Conservation (phyloP, 2,329 filamentous ascomycete species). For the Botrytis porri region DNA sequence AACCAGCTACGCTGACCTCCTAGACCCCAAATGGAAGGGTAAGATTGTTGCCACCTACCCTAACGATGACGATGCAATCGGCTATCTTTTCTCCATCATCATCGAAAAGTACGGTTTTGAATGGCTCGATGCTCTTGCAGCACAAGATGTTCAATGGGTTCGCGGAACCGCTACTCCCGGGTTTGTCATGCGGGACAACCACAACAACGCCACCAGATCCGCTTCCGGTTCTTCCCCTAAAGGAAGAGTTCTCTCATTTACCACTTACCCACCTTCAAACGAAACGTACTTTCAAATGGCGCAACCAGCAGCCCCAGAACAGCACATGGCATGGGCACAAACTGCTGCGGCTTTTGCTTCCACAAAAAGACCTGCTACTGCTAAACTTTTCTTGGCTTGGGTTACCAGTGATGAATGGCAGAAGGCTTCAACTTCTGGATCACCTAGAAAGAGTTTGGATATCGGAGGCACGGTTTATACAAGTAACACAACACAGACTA, state of each 20-base stretch:
- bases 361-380: background rate
- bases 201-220: background rate
- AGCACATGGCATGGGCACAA: slow-evolving; percentile 1
- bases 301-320: background rate
- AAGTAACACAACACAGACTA: background rate
- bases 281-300: background rate
- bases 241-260: background rate
- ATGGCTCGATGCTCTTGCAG: background rate
- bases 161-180: background rate
- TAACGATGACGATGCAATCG: background rate
- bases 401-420: background rate
- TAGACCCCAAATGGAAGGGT: slow-evolving; percentile 2
- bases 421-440: background rate
- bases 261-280: background rate
- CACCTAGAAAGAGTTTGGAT: slow-evolving; percentile 1
- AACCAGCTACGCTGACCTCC: background rate
- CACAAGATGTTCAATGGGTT: slow-evolving; percentile 10
- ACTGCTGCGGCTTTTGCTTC: background rate
- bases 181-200: background rate
- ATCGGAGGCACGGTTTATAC: background rate
- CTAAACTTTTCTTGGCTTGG: slow-evolving; percentile 11
- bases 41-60: slow-evolving; percentile 13
- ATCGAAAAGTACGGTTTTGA: background rate
- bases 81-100: background rate
- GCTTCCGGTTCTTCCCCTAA: background rate